Conservation (phyloP, 441 rosid species). For the Populus hybrid region DNA sequence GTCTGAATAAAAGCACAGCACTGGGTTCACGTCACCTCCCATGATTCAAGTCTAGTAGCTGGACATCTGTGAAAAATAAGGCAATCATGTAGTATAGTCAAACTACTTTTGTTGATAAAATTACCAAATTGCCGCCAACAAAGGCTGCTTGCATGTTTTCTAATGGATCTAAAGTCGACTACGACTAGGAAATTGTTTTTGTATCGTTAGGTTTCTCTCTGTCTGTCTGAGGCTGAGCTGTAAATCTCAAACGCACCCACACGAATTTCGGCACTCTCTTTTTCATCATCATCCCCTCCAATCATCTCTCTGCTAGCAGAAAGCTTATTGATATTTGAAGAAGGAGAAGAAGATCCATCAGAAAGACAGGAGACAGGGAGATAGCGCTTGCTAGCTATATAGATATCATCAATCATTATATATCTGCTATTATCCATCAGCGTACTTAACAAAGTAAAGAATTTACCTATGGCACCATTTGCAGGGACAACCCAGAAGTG, state of each 20-base stretch:
- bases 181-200: not conserved
- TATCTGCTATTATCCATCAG: not conserved
- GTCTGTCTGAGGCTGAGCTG: conserved; percentile 19
- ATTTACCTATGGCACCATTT: conserved; percentile 46
- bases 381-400: not conserved
- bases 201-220: not conserved
- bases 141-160: conserved; percentile 18
- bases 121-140: conserved; percentile 13
- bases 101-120: not conserved
- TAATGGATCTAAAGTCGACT: not conserved
- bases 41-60: not conserved
- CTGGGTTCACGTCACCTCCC: not conserved
- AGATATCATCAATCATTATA: not conserved
- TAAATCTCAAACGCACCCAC: conserved; percentile 2
- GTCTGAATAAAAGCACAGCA: not conserved
- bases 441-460: not conserved
- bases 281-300: not conserved
- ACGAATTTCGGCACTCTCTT: not conserved
- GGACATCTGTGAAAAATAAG: conserved; percentile 4
- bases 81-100: not conserved
- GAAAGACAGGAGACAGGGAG: not conserved
- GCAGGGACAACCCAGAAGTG: conserved; percentile 77
- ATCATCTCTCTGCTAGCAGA: not conserved
- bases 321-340: not conserved
- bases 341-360: not conserved